Evolutionary conservation across 345 rosid species (phyloP), one percentile per base, ranked within the genome.

Genomic region (Rhizophora mangle): DNA sequence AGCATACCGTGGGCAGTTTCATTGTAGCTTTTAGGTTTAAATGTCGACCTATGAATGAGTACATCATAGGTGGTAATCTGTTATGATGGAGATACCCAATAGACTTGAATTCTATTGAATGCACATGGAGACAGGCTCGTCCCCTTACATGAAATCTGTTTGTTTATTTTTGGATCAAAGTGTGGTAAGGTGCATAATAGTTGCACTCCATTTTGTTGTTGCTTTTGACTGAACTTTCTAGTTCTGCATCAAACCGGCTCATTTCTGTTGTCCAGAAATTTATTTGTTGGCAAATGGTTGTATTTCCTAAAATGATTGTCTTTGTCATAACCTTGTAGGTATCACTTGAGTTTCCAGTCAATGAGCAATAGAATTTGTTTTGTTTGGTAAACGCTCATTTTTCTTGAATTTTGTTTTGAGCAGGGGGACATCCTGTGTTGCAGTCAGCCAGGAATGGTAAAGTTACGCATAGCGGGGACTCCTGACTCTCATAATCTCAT

Each of bases 361-460:
- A 21, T 4, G 8, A 26, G 29, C 59, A 54, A 54, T 26, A 39
- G 47, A 54, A n/a, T 54, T 54, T 54, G 59, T 10, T 8, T 6
- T 21, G 59, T 21, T 20, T 5, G 8, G 27, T 22, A 8, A 21
- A 54, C 8, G 2, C 10, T 39, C 47, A 10, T 39, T 39, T 63
- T 47, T 71, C 64, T 32, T 54, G 39, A 39, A 54, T 7, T 65
- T 65, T 72, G 51, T 63, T 59, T 59, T 39, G 59, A 34, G 60
- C 79, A 79, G 86, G 85, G 6, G 81, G 75, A 36, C 59, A 67
- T n/a, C 60, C 71, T 20, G 80, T 79, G 57, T 60, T 69, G 37
- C 81, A 72, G 72, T 30, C 78, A 21, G 63, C 77, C 47, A 81
- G 83, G 77, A 75, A 70, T 0, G 63, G 63, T 26, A 70, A 80